Base-by-base conservation (phyloP, 495 filamentous ascomycete species). In the Melanomma pulvis-pyrius region DNA sequence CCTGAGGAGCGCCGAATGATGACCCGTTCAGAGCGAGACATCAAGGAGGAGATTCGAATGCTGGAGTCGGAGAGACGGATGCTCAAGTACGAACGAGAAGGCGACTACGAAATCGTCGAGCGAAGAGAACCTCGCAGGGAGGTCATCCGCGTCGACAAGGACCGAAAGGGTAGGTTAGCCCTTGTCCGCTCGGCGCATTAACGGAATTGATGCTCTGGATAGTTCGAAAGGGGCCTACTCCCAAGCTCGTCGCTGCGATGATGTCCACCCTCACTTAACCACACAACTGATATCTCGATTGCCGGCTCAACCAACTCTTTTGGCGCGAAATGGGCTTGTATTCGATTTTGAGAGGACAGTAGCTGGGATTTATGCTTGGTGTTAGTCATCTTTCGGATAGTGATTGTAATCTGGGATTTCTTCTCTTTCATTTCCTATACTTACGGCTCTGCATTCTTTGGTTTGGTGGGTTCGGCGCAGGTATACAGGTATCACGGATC, bases 141-240 rank as follows among this genome's bases (percentile, higher is more conserved):
- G 56, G 75, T 86, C 13, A 71, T 88, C 22, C 83, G 91, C 70
- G 80, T 94, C 67, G 87, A 89, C 78, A 89, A 87, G 81, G 90
- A 96, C 74, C 87, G 87, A 78, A 91, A 84, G 89, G 90, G 92
- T 96, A 92, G 82, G 88, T 81, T 90, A 82, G 84, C 81, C 78
- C 83, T 89, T 77, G 75, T 79, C 69, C 67, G 75, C 53, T 81
- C 77, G 81, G 79, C 77, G 76, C 85, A 78, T 83, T 86, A 76
- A 74, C 81, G 79, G 77, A 72, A 74, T 75, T 77, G 73, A 69
- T 68, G 24, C 52, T 63, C 36, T 70, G 63, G 57, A 61, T 53
- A 70, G 70, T 21, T 51, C 59, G 68, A 26, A 61, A 72, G 85
- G 83, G 74, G 60, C 83, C 88, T 1, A 82, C 86, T 55, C 85